Evolutionary conservation across 371 early-diverging fungal genomes (phyloP).

Genomic region (Zancudomyces culisetae): DNA sequence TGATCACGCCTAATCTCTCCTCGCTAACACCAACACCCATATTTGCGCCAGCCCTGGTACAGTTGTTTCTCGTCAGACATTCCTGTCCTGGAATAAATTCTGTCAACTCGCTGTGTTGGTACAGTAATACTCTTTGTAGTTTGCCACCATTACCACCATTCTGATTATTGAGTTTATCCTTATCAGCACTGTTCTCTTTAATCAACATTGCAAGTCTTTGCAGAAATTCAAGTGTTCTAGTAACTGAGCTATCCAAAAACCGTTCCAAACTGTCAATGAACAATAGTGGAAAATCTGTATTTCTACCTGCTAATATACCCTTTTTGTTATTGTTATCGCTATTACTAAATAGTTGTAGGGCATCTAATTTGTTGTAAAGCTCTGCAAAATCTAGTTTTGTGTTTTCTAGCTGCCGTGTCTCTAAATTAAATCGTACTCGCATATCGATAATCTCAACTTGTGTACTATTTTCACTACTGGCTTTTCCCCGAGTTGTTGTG

Average conservation of each 20-base stretch:
- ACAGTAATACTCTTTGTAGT: background rate
- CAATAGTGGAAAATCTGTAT: background rate
- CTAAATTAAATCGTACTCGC: background rate
- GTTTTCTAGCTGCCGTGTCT: background rate
- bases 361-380: background rate
- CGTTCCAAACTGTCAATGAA: constrained; percentile 2
- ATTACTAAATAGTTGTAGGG: background rate
- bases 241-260: background rate
- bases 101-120: no score
- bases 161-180: no score
- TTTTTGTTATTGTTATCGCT: background rate
- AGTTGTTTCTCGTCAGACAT: background rate
- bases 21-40: background rate
- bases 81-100: background rate
- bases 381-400: background rate
- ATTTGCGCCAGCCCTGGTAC: background rate
- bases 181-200: no score
- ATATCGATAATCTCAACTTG: no score
- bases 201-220: background rate
- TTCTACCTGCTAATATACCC: background rate
- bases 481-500: no score
- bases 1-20: no score
- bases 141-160: no score
- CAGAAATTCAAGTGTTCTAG: background rate
- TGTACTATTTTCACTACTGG: no score